phyloP scores from a whole-genome alignment of 495 filamentous ascomycete genomes.

The Podospora conica region DNA sequence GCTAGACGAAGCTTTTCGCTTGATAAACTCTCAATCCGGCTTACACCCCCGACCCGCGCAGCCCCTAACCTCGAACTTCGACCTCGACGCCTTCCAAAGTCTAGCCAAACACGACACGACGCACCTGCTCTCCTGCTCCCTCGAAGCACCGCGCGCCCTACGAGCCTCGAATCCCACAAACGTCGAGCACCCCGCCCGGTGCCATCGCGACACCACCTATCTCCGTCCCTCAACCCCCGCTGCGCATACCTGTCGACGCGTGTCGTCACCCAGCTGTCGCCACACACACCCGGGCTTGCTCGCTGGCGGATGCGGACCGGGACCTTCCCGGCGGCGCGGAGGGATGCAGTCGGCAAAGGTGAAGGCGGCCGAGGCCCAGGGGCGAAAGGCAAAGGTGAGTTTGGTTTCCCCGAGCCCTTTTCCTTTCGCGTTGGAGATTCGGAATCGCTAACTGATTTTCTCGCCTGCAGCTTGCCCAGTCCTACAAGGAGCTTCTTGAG shows the following conservation, averaged over 20 bases:
- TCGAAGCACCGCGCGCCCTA: background rate
- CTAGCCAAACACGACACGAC: background rate
- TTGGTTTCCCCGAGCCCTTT: constrained; percentile 1
- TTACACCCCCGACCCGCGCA: background rate
- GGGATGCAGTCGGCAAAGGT: constrained; percentile 59
- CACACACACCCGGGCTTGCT: background rate
- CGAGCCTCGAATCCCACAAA: background rate
- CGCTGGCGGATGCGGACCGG: constrained; percentile 24
- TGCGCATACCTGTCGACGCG: background rate
- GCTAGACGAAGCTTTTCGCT: background rate
- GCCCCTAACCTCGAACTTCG: background rate
- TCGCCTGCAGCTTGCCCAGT: constrained; percentile 72
- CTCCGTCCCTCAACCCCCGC: background rate
- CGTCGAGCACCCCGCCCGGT: background rate
- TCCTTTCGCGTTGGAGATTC: background rate
- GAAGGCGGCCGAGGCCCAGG: constrained; percentile 74
- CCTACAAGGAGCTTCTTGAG: constrained; percentile 93
- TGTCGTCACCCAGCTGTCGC: background rate
- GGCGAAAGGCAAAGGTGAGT: constrained; percentile 87
- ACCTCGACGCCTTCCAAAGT: background rate
- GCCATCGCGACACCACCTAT: background rate
- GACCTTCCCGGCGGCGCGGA: constrained; percentile 22
- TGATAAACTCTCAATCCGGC: background rate
- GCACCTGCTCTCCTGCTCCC: background rate
- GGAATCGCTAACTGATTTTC: constrained; percentile 20